Evolutionary conservation across 1,284 basidiomycete species (phyloP).

Genomic region (Mrakiaceae sp.): DNA sequence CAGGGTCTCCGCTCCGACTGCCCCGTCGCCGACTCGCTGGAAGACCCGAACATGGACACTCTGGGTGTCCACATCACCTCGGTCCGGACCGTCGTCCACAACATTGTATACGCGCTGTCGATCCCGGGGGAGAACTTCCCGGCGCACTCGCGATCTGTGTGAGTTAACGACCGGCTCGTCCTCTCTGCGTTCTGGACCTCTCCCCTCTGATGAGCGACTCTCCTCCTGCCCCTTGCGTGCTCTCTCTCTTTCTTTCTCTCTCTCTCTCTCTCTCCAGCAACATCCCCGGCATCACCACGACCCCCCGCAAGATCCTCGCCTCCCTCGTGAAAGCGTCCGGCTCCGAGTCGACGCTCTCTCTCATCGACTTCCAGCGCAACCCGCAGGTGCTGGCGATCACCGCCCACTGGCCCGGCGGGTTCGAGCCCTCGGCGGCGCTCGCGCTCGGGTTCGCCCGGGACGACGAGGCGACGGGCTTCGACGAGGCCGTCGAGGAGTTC

Average conservation of each 20-base stretch:
- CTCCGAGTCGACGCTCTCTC: neutral
- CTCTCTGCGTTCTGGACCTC: slow-evolving; percentile 1
- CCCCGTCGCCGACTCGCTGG: slow-evolving; percentile 40
- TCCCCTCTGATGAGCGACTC: neutral
- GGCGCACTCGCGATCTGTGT: neutral
- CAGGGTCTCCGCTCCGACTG: slow-evolving; percentile 44
- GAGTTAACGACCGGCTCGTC: neutral
- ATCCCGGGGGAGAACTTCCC: neutral
- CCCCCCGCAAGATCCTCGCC: neutral
- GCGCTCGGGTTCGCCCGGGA: neutral
- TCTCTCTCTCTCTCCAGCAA: neutral
- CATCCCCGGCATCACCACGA: neutral
- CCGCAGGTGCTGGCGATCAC: slow-evolving; percentile 26
- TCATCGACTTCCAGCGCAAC: neutral
- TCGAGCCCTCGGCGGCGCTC: slow-evolving; percentile 12
- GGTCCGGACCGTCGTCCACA: slow-evolving; percentile 35
- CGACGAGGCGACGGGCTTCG: neutral
- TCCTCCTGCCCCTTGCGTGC: no score
- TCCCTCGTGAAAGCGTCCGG: neutral
- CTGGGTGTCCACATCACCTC: neutral
- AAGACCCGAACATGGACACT: slow-evolving; percentile 31
- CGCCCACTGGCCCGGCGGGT: slow-evolving; percentile 31
- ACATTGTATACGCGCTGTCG: neutral
- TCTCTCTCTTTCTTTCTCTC: no score
- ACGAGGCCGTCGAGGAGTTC: slow-evolving; percentile 5